Conservation (phyloP, 2,329 filamentous ascomycete genomes). For the Ilyonectria mors-panacis region DNA sequence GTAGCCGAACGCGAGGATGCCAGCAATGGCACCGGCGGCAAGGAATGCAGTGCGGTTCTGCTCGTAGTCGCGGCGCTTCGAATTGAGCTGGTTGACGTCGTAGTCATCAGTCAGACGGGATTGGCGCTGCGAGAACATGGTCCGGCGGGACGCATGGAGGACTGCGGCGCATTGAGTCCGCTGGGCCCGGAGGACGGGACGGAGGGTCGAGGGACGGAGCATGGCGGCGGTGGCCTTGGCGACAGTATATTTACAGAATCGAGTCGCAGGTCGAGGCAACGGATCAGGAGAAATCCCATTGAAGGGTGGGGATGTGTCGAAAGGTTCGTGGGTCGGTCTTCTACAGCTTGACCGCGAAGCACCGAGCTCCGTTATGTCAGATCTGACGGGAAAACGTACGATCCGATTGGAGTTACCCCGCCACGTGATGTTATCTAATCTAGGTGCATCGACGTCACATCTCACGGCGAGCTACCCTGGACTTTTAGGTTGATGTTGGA, state of each 20-base stretch:
- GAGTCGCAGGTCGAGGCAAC: constrained; percentile 12
- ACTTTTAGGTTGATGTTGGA: not conserved
- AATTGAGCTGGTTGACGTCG: constrained; percentile 64
- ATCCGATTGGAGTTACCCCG: constrained; percentile 27
- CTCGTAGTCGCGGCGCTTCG: constrained; percentile 65
- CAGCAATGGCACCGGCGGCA: constrained; percentile 64
- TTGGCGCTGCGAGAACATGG: constrained; percentile 48
- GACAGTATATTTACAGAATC: constrained; percentile 12
- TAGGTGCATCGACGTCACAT: constrained; percentile 10
- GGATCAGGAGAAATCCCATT: constrained; percentile 23
- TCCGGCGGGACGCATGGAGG: constrained; percentile 44
- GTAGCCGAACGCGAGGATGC: constrained; percentile 65
- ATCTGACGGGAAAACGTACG: constrained; percentile 28
- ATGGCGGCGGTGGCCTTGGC: constrained; percentile 40
- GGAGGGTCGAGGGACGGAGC: constrained; percentile 51
- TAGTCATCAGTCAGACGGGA: constrained; percentile 62
- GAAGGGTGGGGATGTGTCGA: constrained; percentile 9
- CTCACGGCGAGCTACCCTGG: constrained; percentile 19
- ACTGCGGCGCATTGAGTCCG: constrained; percentile 42
- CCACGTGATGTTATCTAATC: constrained; percentile 34
- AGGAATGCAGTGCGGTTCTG: constrained; percentile 67
- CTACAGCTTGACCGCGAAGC: constrained; percentile 20
- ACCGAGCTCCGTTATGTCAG: constrained; percentile 13
- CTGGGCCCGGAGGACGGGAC: constrained; percentile 48
- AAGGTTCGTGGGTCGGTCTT: constrained; percentile 24